Evolutionary conservation across 2,329 filamentous ascomycete species (phyloP).

Genomic region (Penicillium sp.): DNA sequence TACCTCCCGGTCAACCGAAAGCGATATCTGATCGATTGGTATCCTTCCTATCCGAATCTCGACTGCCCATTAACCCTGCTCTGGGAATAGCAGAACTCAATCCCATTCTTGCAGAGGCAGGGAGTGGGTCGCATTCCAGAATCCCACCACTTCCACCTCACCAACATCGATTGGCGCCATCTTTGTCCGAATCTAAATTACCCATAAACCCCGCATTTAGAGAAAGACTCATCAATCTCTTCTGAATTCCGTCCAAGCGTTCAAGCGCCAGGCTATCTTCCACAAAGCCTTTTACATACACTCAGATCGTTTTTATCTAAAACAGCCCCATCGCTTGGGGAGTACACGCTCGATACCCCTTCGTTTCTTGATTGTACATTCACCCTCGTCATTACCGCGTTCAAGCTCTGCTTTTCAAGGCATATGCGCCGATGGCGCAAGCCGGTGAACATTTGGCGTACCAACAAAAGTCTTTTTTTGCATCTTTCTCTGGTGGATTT

Average conservation of each 20-base stretch:
- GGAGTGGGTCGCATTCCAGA: background rate
- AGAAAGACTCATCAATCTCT: conserved; percentile 11
- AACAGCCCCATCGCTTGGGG: conserved; percentile 19
- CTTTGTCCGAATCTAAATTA: conserved; percentile 23
- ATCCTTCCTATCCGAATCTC: conserved; percentile 20
- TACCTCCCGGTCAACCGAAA: background rate
- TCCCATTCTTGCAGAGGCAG: background rate
- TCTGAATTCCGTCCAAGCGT: conserved; percentile 7
- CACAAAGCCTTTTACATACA: conserved; percentile 9
- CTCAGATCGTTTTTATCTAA: conserved; percentile 25
- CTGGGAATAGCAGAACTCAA: background rate
- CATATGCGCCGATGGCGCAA: conserved; percentile 24
- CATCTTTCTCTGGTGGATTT: conserved; percentile 23
- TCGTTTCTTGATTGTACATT: conserved; percentile 33
- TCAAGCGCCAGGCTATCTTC: conserved; percentile 6
- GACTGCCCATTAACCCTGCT: conserved; percentile 14
- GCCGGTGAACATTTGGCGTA: conserved; percentile 33
- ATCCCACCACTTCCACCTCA: background rate
- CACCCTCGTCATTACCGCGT: conserved; percentile 27
- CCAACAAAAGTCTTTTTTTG: conserved; percentile 24
- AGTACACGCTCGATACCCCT: conserved; percentile 34
- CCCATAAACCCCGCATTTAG: conserved; percentile 36
- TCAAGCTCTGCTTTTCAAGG: conserved; percentile 24
- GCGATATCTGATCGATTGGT: background rate
- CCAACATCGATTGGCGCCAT: conserved; percentile 4